Conservation (phyloP, 2,329 filamentous ascomycete genomes). For the Ceratocystiopsis sp. region DNA sequence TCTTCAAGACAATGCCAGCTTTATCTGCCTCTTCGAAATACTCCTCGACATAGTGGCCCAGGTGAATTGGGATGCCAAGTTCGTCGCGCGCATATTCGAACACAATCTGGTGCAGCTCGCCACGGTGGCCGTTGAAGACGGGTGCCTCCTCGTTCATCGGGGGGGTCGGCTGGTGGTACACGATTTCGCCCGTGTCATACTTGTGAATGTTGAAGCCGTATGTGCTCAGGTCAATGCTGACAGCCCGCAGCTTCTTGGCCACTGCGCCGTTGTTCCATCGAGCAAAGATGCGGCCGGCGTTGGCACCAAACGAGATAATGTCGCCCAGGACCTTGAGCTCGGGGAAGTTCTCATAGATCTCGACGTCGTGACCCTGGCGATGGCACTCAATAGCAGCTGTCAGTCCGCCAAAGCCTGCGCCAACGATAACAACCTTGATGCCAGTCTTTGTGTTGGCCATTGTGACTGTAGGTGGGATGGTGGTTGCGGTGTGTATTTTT, state of each 20-base stretch:
- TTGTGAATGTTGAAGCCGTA: slow-evolving; percentile 48
- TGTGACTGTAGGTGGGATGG: not conserved
- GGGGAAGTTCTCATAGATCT: slow-evolving; percentile 40
- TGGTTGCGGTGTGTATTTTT: not conserved
- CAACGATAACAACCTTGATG: slow-evolving; percentile 34
- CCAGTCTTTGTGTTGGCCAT: slow-evolving; percentile 21
- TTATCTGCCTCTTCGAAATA: slow-evolving; percentile 36
- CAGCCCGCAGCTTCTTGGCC: slow-evolving; percentile 25
- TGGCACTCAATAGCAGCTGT: slow-evolving; percentile 46
- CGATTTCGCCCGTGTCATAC: slow-evolving; percentile 40
- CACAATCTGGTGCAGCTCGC: slow-evolving; percentile 41
- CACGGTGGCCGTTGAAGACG: slow-evolving; percentile 42
- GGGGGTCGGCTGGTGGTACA: slow-evolving; percentile 36
- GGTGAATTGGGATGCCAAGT: slow-evolving; percentile 35
- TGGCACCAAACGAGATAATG: slow-evolving; percentile 45
- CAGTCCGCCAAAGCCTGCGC: slow-evolving; percentile 42
- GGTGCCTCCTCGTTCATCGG: slow-evolving; percentile 28
- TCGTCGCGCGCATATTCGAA: slow-evolving; percentile 39
- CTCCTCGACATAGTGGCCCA: slow-evolving; percentile 30
- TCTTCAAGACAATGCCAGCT: slow-evolving; percentile 26
- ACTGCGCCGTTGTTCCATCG: slow-evolving; percentile 37
- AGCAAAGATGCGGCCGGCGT: slow-evolving; percentile 42
- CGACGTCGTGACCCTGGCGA: slow-evolving; percentile 40
- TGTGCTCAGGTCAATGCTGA: slow-evolving; percentile 32
- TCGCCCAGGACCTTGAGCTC: slow-evolving; percentile 42